Conservation (phyloP, 495 filamentous ascomycete species). For the Talaromyces borbonicus region DNA sequence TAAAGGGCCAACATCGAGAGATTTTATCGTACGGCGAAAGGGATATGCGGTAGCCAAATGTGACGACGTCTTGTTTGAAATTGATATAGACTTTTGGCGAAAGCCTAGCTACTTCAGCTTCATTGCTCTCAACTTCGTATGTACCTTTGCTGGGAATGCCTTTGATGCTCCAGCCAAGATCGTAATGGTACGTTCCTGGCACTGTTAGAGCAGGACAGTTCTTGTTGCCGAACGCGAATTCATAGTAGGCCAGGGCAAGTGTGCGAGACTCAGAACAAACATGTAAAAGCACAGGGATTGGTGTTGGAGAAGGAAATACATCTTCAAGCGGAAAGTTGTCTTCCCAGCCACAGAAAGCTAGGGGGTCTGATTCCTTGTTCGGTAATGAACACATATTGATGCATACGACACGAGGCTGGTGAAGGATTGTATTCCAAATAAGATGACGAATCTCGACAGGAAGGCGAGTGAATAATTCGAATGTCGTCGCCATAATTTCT, state of each 20-base stretch:
- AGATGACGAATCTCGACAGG: not conserved
- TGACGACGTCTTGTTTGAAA: not conserved
- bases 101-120: not conserved
- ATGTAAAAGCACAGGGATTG: not conserved
- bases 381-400: not conserved
- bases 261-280: not conserved
- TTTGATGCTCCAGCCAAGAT: not conserved
- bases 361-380: not conserved
- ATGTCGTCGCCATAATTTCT: too few relatives aligned
- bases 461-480: too few relatives aligned
- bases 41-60: not conserved
- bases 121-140: not conserved
- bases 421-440: not conserved
- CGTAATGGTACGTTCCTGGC: not conserved
- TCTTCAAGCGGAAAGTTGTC: too few relatives aligned
- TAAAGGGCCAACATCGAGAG: not conserved
- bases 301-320: too few relatives aligned
- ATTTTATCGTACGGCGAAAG: not conserved
- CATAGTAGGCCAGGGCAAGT: not conserved
- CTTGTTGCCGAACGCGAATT: not conserved
- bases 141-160: not conserved
- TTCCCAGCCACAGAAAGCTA: not conserved
- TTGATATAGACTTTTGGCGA: not conserved
- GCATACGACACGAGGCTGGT: conserved; percentile 1
- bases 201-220: not conserved